Conservation (phyloP, 2,329 filamentous ascomycete species). For the Onygena corvina region DNA sequence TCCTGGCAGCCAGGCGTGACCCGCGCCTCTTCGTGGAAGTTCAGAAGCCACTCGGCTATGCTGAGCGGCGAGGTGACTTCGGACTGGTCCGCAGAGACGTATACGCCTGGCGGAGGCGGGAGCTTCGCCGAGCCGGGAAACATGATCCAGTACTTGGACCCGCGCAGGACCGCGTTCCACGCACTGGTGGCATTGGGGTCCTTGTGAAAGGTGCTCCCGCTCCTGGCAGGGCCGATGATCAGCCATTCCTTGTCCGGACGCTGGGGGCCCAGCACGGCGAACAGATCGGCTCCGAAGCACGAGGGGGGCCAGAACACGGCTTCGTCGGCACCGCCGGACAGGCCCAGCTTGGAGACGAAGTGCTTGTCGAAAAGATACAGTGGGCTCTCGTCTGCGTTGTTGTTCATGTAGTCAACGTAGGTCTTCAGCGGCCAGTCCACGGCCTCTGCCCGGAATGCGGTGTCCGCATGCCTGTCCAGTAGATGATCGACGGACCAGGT, state of each 20-base stretch:
- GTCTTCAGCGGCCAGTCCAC: slow-evolving; percentile 82
- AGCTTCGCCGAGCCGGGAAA: slow-evolving; percentile 53
- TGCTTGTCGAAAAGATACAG: slow-evolving; percentile 82
- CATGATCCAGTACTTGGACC: slow-evolving; percentile 98
- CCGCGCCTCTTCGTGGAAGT: slow-evolving; percentile 76
- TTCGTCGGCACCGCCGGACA: slow-evolving; percentile 36
- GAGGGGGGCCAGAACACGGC: slow-evolving; percentile 65
- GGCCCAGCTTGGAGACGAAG: slow-evolving; percentile 75
- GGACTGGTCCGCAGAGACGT: slow-evolving; percentile 74
- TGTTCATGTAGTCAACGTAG: slow-evolving; percentile 70
- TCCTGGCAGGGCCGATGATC: slow-evolving; percentile 75
- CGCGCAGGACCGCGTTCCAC: slow-evolving; percentile 87
- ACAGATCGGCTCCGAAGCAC: slow-evolving; percentile 79
- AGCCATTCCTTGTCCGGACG: slow-evolving; percentile 85
- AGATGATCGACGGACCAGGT: slow-evolving; percentile 63
- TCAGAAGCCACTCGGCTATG: slow-evolving; percentile 91
- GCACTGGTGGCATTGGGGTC: slow-evolving; percentile 59
- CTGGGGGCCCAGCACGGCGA: slow-evolving; percentile 62
- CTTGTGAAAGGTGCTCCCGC: slow-evolving; percentile 92
- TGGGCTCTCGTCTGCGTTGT: slow-evolving; percentile 73
- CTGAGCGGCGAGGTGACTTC: slow-evolving; percentile 89
- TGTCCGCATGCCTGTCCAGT: slow-evolving; percentile 49
- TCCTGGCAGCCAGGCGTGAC: slow-evolving; percentile 65
- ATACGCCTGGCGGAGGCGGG: slow-evolving; percentile 72
- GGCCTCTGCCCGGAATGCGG: slow-evolving; percentile 75